Evolutionary conservation across 306 rosid species (phyloP), one percentile per base, ranked within the genome.

Genomic region (Cajanus cajan): DNA sequence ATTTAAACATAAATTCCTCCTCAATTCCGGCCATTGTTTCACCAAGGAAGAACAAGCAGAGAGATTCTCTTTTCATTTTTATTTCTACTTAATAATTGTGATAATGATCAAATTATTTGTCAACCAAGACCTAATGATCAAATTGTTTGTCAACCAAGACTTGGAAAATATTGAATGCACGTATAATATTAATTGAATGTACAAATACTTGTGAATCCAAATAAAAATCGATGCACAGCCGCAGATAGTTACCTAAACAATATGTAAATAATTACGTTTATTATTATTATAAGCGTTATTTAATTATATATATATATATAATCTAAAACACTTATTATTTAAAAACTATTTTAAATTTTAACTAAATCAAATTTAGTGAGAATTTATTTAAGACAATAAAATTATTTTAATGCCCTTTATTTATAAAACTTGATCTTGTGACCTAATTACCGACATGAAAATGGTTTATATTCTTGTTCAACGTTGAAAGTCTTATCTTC

Each of bases 1-100:
- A 33, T 67, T 74, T 71, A 45, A 14, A 22, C 68, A 10, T n/a
- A 47, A 28, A 72, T 64, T 64, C 74, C 79, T 33, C 14, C 68
- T 52, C 31, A 25, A 47, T 34, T 78, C 71, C 77, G 18, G 21
- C 21, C 44, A 45, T 22, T 40, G n/a, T 65, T 65, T 65, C 50
- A 51, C 55, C 6, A 4, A 6, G 2, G 11, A 71, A 47, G n/a
- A 44, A 40, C 52, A 79, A 54, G 0, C 16, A 47, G 25, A 16
- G 12, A 40, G 6, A 70, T 4, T 0, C 6, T 1, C n/a, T 77
- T 52, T 57, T 51, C 31, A 28, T 16, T 39, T 78, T 11, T 15
- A 2, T 59, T 59, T 58, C 6, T 43, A 33, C 64, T 63, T 18
- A 33, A 28, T 61, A 58, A 63, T 51, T 50, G 0, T 13, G 37